Evolutionary conservation across 164 flowering plant genomes (phyloP), one percentile per base, ranked within the genome.

Genomic region (Piper betle): DNA sequence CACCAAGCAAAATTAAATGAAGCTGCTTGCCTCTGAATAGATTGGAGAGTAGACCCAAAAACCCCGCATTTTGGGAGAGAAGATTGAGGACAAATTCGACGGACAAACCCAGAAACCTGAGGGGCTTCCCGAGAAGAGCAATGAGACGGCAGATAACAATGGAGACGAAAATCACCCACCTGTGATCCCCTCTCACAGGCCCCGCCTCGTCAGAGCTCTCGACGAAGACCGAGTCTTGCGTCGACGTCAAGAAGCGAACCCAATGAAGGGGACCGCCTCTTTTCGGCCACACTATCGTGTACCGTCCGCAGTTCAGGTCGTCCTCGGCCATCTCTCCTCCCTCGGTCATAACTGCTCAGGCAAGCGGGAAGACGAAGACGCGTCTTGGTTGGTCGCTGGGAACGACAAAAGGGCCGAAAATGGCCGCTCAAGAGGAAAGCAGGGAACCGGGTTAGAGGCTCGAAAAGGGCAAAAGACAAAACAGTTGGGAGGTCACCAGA

Each of bases 41-140:
- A 58, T 78, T 80, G 76, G 15, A 58, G 59, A 83, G 19, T 5
- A 86, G 59, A 20, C 87, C 83, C 15, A 67, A 10, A 50, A 84
- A 53, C 53, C 64, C 65, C 19, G 80, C 87, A 48, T 86, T 86
- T 19, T 56, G 70, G 11, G 81, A 84, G 25, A 89, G 71, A 8
- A 89, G 79, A 70, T 89, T 89, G 42, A 89, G 83, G 1, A 82
- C 0, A 68, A 79, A 89, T 59, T 86, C 93, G 6, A 86, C 66
- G 1, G 74, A 12, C 43, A 53, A 75, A 16, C 96, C 96, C 52
- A 55, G 37, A 84, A 78, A 82, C 69, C 82, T 78, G 91, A 89
- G 53, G 6, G 94, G 97, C 72, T 82, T 86, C 20, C 78, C 71
- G 0, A 82, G 38, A 20, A 81, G 17, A 1, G 60, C 69, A 2